These are phyloP conservation scores for Fraxinus angustifolia DNA, from an alignment of 305 asterid genomes.

Conservation along the genomic window DNA sequence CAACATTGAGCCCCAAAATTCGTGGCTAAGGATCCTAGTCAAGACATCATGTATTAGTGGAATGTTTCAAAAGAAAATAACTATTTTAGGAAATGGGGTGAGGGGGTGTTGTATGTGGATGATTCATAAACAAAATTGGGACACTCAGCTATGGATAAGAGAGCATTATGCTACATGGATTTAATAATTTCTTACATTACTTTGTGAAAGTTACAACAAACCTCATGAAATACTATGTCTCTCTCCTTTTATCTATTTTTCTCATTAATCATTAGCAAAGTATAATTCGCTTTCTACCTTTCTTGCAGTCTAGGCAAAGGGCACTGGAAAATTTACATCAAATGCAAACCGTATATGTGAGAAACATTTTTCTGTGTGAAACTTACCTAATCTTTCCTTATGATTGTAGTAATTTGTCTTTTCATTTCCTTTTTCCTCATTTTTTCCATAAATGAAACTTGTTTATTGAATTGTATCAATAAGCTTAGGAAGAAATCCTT, in stretches of 20 bases:
- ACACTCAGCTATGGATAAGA: not conserved
- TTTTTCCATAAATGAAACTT: not conserved
- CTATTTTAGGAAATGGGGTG: not conserved
- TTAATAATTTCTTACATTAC: conserved; percentile 12
- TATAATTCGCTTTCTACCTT: conserved; percentile 19
- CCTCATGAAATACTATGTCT: conserved; percentile 16
- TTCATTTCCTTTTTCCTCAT: not conserved
- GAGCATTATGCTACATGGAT: conserved; percentile 13
- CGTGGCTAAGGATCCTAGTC: not conserved
- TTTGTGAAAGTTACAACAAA: not conserved
- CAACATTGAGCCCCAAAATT: not conserved
- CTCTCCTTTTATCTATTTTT: conserved; percentile 6
- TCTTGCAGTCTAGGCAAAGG: conserved; percentile 91
- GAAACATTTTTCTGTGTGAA: conserved; percentile 20
- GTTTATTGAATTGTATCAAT: not conserved
- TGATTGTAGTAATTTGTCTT: conserved; percentile 6
- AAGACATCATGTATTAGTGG: not conserved
- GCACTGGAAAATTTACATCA: conserved; percentile 84
- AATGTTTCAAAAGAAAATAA: not conserved
- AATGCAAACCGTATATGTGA: conserved; percentile 89
- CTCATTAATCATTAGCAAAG: not conserved
- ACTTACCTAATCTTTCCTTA: conserved; percentile 5
- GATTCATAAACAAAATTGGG: not conserved
- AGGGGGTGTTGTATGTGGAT: not conserved
- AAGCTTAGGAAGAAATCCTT: not conserved